Evolutionary conservation across 345 rosid species (phyloP), one percentile per base, ranked within the genome.

Genomic region (Bruguiera parviflora): DNA sequence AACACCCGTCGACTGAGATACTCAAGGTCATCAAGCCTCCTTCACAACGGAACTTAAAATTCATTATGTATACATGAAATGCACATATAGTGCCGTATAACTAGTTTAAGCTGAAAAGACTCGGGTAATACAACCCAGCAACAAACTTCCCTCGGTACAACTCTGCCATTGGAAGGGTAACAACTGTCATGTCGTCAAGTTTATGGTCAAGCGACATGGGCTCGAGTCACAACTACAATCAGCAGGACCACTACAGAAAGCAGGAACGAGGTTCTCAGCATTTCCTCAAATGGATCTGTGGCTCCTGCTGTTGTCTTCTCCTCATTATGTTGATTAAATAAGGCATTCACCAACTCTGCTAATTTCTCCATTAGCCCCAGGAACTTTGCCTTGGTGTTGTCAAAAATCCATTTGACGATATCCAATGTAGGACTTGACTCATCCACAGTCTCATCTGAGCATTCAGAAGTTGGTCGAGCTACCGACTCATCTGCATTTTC

Each of bases 141-240:
- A 10, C 33, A 47, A 46, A 15, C 28, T 63, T 52, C 49, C 22
- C 15, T 18, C 0, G 6, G 16, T 18, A n/a, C 27, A 16, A 49
- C 25, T 31, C 53, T n/a, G n/a, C 63, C 55, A 71, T 9, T 1
- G 46, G 61, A 43, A 63, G 67, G 5, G 28, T 27, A 16, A 46
- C 22, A 32, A 27, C 3, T 47, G 77, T 83, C 78, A 60, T 46
- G 61, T 63, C 72, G 58, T 32, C 77, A 46, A 81, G 90, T 91
- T 91, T 86, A 71, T 57, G 73, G 52, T 86, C 88, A 86, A 73
- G 80, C 87, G 60, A 64, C 71, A 6, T 61, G 70, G 59, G 70
- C 85, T 84, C 96, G 87, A 68, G 81, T 72, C 67, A 88, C 87
- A 9, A 81, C 88, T 80, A 95, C 96, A 15, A 90, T 64, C 85